phyloP scores from a whole-genome alignment of 1,284 basidiomycete species.

The Cutaneotrichosporon dermatis region DNA sequence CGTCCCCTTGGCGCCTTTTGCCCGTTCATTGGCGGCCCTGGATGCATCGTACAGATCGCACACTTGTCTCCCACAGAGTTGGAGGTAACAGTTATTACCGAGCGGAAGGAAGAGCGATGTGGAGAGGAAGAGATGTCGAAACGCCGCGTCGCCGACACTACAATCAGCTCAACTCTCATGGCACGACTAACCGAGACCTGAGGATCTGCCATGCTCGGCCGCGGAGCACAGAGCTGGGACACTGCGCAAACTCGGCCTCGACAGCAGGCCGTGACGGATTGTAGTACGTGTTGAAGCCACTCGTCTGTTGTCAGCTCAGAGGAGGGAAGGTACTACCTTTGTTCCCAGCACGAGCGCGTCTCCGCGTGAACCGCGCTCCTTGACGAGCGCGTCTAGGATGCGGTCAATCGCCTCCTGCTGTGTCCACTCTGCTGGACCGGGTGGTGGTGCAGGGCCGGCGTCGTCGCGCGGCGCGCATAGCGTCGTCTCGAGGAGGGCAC shows the following conservation, averaged over 20 bases:
- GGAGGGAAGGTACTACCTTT: slow-evolving; percentile 18
- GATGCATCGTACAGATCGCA: slow-evolving; percentile 19
- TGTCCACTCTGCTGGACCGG: not conserved
- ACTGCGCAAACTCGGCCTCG: slow-evolving; percentile 14
- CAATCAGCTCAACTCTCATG: not conserved
- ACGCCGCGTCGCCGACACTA: slow-evolving; percentile 48
- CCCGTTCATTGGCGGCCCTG: not conserved
- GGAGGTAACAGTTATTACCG: slow-evolving; percentile 50
- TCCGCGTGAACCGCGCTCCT: slow-evolving; percentile 3
- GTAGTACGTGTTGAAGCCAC: not conserved
- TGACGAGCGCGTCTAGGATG: slow-evolving; percentile 26
- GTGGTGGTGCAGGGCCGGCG: not conserved
- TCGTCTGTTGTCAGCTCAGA: slow-evolving; percentile 1
- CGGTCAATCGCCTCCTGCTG: slow-evolving; percentile 35
- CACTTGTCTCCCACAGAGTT: slow-evolving; percentile 50
- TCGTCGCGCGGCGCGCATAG: slow-evolving; percentile 21
- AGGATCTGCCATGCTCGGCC: slow-evolving; percentile 29
- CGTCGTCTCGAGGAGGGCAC: slow-evolving; percentile 17
- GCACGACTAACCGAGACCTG: slow-evolving; percentile 23
- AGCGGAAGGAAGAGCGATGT: slow-evolving; percentile 50
- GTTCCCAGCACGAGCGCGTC: slow-evolving; percentile 25
- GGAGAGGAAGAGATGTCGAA: slow-evolving; percentile 49
- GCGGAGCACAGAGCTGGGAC: slow-evolving; percentile 23
- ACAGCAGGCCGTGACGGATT: not conserved
- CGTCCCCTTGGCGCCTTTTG: not conserved